A percentile compares a stretch with the other conserved stretches of the same genome.
phyloP scores from a whole-genome alignment of 2,329 filamentous ascomycete genomes.

The Leptographium procerum region DNA sequence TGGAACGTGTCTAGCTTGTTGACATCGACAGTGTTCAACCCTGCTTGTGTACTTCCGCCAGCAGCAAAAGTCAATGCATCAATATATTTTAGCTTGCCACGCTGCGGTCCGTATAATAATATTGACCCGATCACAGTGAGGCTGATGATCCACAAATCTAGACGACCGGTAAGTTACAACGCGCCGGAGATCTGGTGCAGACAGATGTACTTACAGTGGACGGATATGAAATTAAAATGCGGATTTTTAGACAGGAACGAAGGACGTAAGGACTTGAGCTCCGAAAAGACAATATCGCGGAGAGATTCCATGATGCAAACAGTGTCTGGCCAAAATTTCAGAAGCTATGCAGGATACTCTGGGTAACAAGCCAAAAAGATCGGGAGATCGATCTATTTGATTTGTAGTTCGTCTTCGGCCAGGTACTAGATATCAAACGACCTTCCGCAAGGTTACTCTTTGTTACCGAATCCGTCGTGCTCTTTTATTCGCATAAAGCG shows the following conservation, averaged over 20 bases:
- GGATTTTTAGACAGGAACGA: background rate
- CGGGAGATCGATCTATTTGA: background rate
- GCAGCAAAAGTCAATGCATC: slow-evolving; percentile 84
- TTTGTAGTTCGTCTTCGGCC: background rate
- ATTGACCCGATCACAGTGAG: slow-evolving; percentile 65
- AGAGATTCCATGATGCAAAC: background rate
- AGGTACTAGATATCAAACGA: background rate
- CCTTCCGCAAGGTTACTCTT: no score
- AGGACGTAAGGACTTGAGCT: background rate
- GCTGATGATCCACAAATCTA: slow-evolving; percentile 58
- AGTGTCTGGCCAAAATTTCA: background rate
- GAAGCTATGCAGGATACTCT: background rate
- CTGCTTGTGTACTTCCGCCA: slow-evolving; percentile 82
- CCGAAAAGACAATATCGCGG: background rate
- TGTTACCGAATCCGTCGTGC: background rate
- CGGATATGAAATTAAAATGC: slow-evolving; percentile 57
- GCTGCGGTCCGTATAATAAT: slow-evolving; percentile 53
- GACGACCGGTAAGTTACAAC: background rate
- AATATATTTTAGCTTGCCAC: slow-evolving; percentile 58
- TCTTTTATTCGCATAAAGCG: background rate
- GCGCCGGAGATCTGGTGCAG: background rate
- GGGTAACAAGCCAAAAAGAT: background rate
- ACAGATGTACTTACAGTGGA: slow-evolving; percentile 53
- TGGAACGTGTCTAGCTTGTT: slow-evolving; percentile 60
- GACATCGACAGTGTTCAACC: slow-evolving; percentile 69